phyloP scores from a whole-genome alignment of 2,329 filamentous ascomycete genomes.

The Paraphoma sp. region DNA sequence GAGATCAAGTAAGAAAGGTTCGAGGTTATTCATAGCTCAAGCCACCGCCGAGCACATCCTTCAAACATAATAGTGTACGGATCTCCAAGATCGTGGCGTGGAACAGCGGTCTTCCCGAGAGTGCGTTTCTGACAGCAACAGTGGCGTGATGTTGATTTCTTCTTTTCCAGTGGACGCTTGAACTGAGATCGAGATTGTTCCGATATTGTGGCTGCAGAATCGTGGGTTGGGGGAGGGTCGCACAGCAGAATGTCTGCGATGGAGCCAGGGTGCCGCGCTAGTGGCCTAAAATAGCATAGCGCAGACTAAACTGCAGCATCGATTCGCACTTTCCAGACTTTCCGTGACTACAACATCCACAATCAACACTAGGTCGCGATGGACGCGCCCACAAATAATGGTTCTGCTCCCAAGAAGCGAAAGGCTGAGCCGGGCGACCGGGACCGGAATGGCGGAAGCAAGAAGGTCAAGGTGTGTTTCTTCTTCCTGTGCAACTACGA shows the following conservation, averaged over 20 bases:
- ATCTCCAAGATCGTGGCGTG: neutral
- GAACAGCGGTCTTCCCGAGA: neutral
- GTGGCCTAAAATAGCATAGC: neutral
- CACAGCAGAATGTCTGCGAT: neutral
- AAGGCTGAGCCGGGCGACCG: constrained; percentile 42
- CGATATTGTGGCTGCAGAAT: neutral
- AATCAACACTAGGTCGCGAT: neutral
- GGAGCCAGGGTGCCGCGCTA: neutral
- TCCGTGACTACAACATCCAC: neutral
- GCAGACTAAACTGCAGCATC: neutral
- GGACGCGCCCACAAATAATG: constrained; percentile 16
- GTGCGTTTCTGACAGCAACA: constrained; percentile 5
- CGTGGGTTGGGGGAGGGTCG: too few relatives aligned
- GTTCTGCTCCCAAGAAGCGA: constrained; percentile 39
- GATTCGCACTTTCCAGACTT: neutral
- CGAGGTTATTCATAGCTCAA: neutral
- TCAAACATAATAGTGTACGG: neutral
- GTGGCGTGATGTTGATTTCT: neutral
- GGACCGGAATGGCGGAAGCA: constrained; percentile 32
- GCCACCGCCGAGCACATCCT: neutral
- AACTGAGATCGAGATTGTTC: neutral
- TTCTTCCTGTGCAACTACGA: constrained; percentile 19
- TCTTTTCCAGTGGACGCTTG: neutral
- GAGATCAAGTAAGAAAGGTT: neutral
- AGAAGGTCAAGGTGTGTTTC: constrained; percentile 47